These are phyloP conservation scores for Candida peoriensis DNA, from an alignment of 805 yeast genomes.

Conservation along the genomic window DNA sequence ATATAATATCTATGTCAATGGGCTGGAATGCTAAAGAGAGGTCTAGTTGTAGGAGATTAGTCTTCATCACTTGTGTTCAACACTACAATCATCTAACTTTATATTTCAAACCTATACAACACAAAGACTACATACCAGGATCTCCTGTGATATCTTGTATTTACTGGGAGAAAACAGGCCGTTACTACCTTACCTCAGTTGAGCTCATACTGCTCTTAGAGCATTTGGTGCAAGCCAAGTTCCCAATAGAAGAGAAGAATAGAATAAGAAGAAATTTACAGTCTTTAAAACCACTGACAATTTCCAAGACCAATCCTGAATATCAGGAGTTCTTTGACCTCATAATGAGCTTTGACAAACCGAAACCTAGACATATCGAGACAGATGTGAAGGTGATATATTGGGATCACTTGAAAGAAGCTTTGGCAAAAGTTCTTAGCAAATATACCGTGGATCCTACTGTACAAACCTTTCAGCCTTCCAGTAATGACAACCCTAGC, in stretches of 20 bases:
- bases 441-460: constrained; percentile 38
- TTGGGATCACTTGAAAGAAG: constrained; percentile 50
- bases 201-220: constrained; percentile 57
- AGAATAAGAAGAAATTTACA: constrained; percentile 64
- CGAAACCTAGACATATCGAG: constrained; percentile 65
- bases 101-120: constrained; percentile 32
- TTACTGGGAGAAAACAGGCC: constrained; percentile 44
- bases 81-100: constrained; percentile 30
- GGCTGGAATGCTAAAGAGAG: constrained; percentile 45
- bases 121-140: constrained; percentile 31
- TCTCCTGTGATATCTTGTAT: constrained; percentile 54
- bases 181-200: constrained; percentile 57
- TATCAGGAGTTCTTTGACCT: constrained; percentile 35
- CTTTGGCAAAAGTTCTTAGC: constrained; percentile 50
- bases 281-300: constrained; percentile 55
- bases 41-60: constrained; percentile 40
- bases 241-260: constrained; percentile 65
- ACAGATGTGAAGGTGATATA: constrained; percentile 64
- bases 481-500: not conserved
- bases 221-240: constrained; percentile 46
- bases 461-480: too few species aligned
- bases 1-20: constrained; percentile 27
- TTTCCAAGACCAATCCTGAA: constrained; percentile 41
- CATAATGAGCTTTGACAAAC: constrained; percentile 57
- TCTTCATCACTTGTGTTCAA: constrained; percentile 37